phyloP scores from a whole-genome alignment of 805 yeast genomes.

The Isabelozyma heimii region DNA sequence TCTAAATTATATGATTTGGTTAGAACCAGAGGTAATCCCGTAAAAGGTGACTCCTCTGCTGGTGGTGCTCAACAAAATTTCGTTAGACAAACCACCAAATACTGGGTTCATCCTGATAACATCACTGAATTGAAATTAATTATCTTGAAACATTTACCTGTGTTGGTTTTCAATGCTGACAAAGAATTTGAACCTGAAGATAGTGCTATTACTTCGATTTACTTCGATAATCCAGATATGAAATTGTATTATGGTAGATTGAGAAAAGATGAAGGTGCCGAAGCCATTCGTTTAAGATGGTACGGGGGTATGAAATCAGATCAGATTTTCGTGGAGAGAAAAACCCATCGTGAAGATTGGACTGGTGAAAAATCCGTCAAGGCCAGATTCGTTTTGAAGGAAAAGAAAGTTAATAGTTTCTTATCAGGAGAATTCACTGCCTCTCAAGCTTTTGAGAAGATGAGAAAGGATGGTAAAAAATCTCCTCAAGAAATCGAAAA shows the following conservation, averaged over 20 bases:
- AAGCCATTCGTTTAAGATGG: slow-evolving; percentile 97
- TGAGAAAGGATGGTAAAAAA: slow-evolving; percentile 90
- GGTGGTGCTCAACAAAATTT: slow-evolving; percentile 98
- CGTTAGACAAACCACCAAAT: slow-evolving; percentile 97
- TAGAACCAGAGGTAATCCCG: slow-evolving; percentile 94
- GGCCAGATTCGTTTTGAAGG: slow-evolving; percentile 92
- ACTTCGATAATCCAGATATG: slow-evolving; percentile 85
- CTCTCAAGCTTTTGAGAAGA: slow-evolving; percentile 85
- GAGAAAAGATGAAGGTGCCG: slow-evolving; percentile 97
- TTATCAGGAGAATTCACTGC: slow-evolving; percentile 83
- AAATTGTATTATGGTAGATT: slow-evolving; percentile 93
- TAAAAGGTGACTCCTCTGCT: slow-evolving; percentile 93
- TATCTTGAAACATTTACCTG: slow-evolving; percentile 92
- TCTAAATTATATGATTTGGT: slow-evolving; percentile 89
- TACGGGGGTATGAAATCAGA: slow-evolving; percentile 97
- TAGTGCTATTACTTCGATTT: slow-evolving; percentile 94
- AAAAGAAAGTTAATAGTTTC: slow-evolving; percentile 83
- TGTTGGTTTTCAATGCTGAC: slow-evolving; percentile 91
- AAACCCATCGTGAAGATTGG: slow-evolving; percentile 99
- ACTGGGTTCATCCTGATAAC: slow-evolving; percentile 99
- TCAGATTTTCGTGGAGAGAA: slow-evolving; percentile 91
- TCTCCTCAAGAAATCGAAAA: slow-evolving; percentile 83
- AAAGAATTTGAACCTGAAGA: slow-evolving; percentile 95
- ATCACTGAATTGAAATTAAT: slow-evolving; percentile 93
- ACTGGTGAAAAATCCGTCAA: slow-evolving; percentile 99